These are phyloP conservation scores for Populus ilicifolia DNA, from an alignment of 345 rosid genomes.

Conservation along the genomic window DNA sequence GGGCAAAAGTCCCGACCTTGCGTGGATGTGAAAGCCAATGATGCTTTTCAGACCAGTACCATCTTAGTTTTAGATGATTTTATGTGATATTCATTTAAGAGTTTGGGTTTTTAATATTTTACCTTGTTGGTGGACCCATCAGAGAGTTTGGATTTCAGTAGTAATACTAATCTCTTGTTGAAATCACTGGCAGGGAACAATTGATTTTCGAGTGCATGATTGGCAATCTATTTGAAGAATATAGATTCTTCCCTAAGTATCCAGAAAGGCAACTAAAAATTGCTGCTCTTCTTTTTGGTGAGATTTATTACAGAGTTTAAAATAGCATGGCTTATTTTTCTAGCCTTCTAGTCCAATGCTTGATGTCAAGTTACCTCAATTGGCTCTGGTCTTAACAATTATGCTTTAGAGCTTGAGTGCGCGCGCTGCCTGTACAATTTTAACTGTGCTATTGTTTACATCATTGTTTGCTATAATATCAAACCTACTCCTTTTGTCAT, in stretches of 20 bases:
- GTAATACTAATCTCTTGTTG: conserved; percentile 2
- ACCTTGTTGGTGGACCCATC: neutral
- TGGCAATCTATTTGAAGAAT: conserved; percentile 91
- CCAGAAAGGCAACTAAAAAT: conserved; percentile 93
- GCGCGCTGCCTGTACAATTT: neutral
- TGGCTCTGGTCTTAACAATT: neutral
- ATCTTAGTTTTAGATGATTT: neutral
- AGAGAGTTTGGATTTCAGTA: neutral
- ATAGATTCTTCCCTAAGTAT: conserved; percentile 89
- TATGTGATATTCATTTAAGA: neutral
- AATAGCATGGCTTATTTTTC: neutral
- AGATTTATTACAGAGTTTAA: conserved; percentile 20
- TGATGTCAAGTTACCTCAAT: neutral
- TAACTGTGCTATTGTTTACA: neutral
- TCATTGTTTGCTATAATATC: neutral
- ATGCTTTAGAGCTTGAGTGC: neutral
- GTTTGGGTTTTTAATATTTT: neutral
- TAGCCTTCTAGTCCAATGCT: neutral
- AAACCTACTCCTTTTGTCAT: neutral
- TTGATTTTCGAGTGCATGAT: conserved; percentile 91
- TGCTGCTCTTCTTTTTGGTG: conserved; percentile 92
- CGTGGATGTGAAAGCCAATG: neutral
- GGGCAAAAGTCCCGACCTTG: neutral
- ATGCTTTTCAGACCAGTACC: neutral
- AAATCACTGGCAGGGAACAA: conserved; percentile 62